Evolutionary conservation across 352 stramenopile species (phyloP), one percentile per base, ranked within the genome.

Genomic region (Phytophthora sp.): DNA sequence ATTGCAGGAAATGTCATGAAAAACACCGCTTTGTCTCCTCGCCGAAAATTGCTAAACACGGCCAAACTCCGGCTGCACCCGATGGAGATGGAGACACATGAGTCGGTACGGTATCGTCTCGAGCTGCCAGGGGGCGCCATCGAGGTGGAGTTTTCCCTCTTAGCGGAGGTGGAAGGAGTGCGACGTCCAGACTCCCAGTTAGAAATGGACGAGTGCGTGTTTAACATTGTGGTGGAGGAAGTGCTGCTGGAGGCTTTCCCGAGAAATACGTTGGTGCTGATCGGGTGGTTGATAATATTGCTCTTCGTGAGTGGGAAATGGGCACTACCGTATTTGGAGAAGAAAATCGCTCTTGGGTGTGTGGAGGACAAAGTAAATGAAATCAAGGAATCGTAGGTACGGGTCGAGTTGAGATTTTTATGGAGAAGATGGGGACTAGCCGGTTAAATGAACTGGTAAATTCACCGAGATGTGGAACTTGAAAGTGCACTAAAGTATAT

Each of bases 141-240:
- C 5, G 46, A 77, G 20, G 61, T 83, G n/a, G 78, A 83, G 46
- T 70, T 88, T 63, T 73, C 64, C 36, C 61, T 93, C 53, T 68
- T 71, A 13, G 77, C 74, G 0, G 45, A 79, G 26, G 66, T 88
- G 2, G 82, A 91, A 52, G 84, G 84, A 20, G 71, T 91, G 6
- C 80, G 57, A 50, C 71, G 69, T 33, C 57, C 79, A 9, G 74
- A 77, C n/a, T 65, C 73, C 21, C 54, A 45, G 41, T 23, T 63
- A 21, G 15, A 57, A 11, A 69, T 72, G 45, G 65, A 77, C 12
- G 61, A 79, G 45, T 93, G 82, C 57, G 75, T 86, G 26, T 91
- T 89, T 46, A 82, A 91, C 59, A 87, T 93, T 58, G 75, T 90
- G 12, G 80, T 93, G 18, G 84, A 93, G 45, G 77, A 93, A 55